A percentile compares a stretch with the other conserved stretches of the same genome.
phyloP scores from a whole-genome alignment of 345 rosid species.

The Gossypium raimondii region DNA sequence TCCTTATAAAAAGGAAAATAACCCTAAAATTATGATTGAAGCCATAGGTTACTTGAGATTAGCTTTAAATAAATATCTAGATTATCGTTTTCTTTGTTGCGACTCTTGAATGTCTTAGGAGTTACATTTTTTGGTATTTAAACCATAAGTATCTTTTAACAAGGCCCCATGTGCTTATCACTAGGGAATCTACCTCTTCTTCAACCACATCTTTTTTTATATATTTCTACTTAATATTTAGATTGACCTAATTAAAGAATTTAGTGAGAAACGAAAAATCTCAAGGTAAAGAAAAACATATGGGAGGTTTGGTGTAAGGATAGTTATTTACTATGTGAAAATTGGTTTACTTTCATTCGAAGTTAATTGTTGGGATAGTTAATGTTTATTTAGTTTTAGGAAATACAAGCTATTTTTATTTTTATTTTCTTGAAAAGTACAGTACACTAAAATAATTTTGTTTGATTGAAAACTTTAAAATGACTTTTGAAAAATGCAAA shows the following conservation, averaged over 20 bases:
- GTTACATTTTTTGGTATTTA: background rate
- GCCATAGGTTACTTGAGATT: too few species aligned
- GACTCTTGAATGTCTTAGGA: background rate
- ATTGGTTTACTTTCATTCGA: too few species aligned
- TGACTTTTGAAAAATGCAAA: too few species aligned
- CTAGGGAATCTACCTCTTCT: background rate
- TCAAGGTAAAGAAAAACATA: background rate
- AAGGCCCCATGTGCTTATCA: conserved; percentile 3
- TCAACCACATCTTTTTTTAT: background rate
- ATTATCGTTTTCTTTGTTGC: background rate
- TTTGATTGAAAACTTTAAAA: too few species aligned
- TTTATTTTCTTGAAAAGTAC: too few species aligned
- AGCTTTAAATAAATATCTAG: too few species aligned
- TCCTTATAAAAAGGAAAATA: too few species aligned
- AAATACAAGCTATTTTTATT: too few species aligned
- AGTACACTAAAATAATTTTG: too few species aligned
- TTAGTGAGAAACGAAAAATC: background rate
- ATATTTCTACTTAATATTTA: background rate
- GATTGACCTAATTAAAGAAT: background rate
- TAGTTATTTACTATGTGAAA: background rate
- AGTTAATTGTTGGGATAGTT: too few species aligned
- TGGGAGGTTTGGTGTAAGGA: background rate
- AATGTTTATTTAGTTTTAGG: too few species aligned
- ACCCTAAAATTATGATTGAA: too few species aligned
- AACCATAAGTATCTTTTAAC: background rate